These are phyloP conservation scores for Aspergillus persii DNA, from an alignment of 2,329 filamentous ascomycete genomes.

Conservation along the genomic window DNA sequence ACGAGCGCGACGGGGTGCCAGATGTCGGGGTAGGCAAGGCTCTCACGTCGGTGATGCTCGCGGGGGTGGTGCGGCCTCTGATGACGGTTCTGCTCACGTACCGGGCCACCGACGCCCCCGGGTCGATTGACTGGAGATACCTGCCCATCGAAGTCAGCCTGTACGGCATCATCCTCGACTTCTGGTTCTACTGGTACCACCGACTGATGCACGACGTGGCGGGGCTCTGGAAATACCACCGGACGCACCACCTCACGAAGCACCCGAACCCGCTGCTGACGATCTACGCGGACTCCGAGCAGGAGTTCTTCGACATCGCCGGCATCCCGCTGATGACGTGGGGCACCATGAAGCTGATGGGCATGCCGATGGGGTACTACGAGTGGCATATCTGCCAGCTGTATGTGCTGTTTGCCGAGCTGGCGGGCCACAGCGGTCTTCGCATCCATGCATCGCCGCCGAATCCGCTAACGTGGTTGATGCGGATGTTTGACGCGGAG, in stretches of 20 bases:
- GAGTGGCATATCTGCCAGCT: constrained; percentile 46
- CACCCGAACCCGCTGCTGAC: constrained; percentile 42
- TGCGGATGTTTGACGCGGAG: constrained; percentile 34
- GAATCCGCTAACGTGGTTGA: constrained; percentile 30
- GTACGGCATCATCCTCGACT: constrained; percentile 2
- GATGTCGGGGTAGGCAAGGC: not conserved
- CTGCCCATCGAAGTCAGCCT: not conserved
- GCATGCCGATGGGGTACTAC: constrained; percentile 44
- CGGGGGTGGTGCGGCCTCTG: not conserved
- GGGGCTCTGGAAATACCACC: constrained; percentile 41
- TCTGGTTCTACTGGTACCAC: constrained; percentile 30
- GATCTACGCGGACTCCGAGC: constrained; percentile 40
- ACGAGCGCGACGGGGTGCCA: not conserved
- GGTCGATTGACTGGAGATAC: not conserved
- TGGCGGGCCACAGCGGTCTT: constrained; percentile 6
- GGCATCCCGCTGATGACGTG: constrained; percentile 40
- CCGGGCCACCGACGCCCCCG: not conserved
- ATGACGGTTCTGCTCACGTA: not conserved
- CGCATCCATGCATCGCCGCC: constrained; percentile 35
- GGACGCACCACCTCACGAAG: constrained; percentile 45
- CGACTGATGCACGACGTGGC: constrained; percentile 40
- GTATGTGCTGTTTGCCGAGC: constrained; percentile 36
- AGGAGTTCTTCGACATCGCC: constrained; percentile 42
- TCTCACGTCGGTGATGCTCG: not conserved
- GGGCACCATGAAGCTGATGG: constrained; percentile 31